Evolutionary conservation across 2,329 filamentous ascomycete genomes (phyloP), one percentile per base, ranked within the genome.

Genomic region (Clonostachys byssicola): DNA sequence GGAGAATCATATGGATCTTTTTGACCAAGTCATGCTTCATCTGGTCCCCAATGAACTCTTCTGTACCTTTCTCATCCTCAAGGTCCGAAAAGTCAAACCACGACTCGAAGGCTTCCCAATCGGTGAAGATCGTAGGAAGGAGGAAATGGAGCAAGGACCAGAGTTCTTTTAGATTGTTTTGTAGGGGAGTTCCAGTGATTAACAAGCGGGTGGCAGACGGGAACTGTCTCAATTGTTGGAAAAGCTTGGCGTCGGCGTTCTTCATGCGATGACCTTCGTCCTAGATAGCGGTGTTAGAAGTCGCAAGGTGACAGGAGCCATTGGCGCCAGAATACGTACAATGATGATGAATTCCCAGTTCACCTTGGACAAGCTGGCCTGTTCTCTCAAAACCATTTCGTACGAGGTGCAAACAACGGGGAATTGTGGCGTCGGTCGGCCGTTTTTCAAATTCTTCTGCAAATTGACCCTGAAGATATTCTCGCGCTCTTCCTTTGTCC

Each of bases 301-400:
- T 8, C 23, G 23, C 1, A 3, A 12, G 10, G n/a, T 18, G 9
- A 33, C 16, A 12, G 4, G 5, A 5, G 5, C 18, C 5, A 35
- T 43, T 36, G 7, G 12, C 12, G 7, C 43, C 6, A 12, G 4
- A 6, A 16, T 8, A 66, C 80, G 61, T 67, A 87, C 86, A 51
- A 99, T 95, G 54, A 99, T 94, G 59, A 99, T 96, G 56, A 96
- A 96, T 46, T 95, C 90, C 94, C 94, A 99, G 35, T 91, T 86
- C 48, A 95, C 92, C 48, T 87, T 86, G 1, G 84, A 83, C 6
- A 99, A 71, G 35, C 85, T 85, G 45, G 90, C 86, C 36, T 89
- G 83, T 61, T 99, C 94, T 56, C 90, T 86, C 68, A 99, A 85
- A 46, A 95, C 92, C 61, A 99, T 96, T 62, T 99, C 94, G 57